These are phyloP conservation scores for Hypoxylon lenormandii DNA, from an alignment of 495 filamentous ascomycete genomes.

Conservation along the genomic window DNA sequence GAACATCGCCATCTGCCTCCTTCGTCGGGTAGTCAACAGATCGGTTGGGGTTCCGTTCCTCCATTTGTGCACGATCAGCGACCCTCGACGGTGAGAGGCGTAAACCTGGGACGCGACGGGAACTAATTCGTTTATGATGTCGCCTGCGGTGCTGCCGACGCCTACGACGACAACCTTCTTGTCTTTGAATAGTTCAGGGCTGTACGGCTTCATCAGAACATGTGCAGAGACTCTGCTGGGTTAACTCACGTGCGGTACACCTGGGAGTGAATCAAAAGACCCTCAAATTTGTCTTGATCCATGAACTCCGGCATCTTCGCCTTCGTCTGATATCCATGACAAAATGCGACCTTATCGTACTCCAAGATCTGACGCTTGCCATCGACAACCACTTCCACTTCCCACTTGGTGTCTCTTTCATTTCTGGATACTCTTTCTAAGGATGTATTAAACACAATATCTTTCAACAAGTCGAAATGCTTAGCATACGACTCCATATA, in stretches of 20 bases:
- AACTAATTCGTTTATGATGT: conserved; percentile 47
- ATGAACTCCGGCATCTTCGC: conserved; percentile 47
- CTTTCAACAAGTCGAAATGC: conserved; percentile 47
- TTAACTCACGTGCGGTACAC: conserved; percentile 33
- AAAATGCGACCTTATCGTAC: conserved; percentile 52
- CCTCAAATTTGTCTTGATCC: conserved; percentile 45
- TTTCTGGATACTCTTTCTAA: conserved; percentile 39
- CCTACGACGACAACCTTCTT: conserved; percentile 50
- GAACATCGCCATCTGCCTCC: conserved; percentile 35
- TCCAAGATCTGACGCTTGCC: conserved; percentile 35
- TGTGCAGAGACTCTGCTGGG: background rate
- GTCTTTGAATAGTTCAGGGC: conserved; percentile 37
- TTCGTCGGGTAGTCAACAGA: conserved; percentile 39
- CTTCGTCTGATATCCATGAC: conserved; percentile 50
- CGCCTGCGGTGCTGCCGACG: conserved; percentile 46
- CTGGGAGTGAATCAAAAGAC: conserved; percentile 49
- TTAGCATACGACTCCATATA: conserved; percentile 50
- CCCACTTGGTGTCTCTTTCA: conserved; percentile 33
- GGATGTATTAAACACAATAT: conserved; percentile 46
- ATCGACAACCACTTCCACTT: conserved; percentile 43
- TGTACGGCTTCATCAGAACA: too few relatives aligned
- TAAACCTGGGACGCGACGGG: conserved; percentile 49
- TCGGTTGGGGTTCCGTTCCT: conserved; percentile 42
- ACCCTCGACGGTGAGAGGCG: conserved; percentile 51
- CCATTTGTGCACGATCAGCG: conserved; percentile 42